Evolutionary conservation across 2,329 filamentous ascomycete genomes (phyloP).

Genomic region (Pestalotiopsis sp.): DNA sequence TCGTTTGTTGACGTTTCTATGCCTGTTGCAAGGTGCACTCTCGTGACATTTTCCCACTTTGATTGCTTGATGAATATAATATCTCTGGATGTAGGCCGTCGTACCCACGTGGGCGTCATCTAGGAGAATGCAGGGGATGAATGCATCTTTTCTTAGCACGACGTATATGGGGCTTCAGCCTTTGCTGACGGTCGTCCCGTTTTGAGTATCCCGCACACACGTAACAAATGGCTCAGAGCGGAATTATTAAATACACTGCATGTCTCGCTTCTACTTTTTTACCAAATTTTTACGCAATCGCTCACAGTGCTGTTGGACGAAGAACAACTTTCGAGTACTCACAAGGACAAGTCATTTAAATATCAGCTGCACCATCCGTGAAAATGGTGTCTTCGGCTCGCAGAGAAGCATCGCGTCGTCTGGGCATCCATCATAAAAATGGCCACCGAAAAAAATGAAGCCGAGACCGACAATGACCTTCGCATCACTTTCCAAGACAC

Average conservation of each 20-base stretch:
- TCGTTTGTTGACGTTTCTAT: too few relatives aligned
- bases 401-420: not conserved
- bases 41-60: too few relatives aligned
- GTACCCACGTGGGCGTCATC: too few relatives aligned
- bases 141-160: too few relatives aligned
- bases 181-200: too few relatives aligned
- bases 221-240: too few relatives aligned
- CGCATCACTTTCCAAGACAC: conserved; percentile 11
- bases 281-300: not conserved
- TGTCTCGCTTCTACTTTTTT: not conserved
- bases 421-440: not conserved
- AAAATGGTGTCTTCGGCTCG: not conserved
- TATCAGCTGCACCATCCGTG: not conserved
- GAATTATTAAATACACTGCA: not conserved
- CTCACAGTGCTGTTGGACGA: not conserved
- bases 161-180: too few relatives aligned
- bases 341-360: not conserved
- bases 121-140: too few relatives aligned
- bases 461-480: not conserved
- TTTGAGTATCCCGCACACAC: too few relatives aligned
- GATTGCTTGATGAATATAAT: too few relatives aligned
- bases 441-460: not conserved
- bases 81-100: too few relatives aligned
- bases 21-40: too few relatives aligned
- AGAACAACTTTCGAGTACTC: not conserved